Evolutionary conservation across 106 monocot genomes (phyloP).

Genomic region (Dendrobium catenatum): DNA sequence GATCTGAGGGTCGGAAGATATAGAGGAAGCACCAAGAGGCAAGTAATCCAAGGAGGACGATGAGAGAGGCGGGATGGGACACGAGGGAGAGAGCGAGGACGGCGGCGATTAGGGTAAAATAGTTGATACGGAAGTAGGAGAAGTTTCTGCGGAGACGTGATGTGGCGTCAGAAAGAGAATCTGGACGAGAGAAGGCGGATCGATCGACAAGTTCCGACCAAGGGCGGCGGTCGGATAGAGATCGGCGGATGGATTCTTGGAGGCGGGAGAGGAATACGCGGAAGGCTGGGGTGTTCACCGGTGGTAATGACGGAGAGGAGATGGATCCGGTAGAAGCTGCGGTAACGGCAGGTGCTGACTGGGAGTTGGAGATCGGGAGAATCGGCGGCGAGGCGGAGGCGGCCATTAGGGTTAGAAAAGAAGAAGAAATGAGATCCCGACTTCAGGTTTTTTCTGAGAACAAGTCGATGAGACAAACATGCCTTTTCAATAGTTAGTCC

Average conservation of each 20-base stretch:
- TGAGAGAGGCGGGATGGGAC: conserved; percentile 30
- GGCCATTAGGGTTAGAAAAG: background rate
- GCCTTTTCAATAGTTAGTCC: no score
- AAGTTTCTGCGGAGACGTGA: conserved; percentile 38
- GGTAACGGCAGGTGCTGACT: no score
- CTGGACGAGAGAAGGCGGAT: conserved; percentile 34
- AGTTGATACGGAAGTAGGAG: conserved; percentile 41
- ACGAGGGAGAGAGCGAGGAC: conserved; percentile 36
- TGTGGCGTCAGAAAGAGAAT: conserved; percentile 23
- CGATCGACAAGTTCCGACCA: conserved; percentile 45
- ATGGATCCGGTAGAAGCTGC: background rate
- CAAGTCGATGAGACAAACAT: no score
- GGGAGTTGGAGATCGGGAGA: conserved; percentile 7
- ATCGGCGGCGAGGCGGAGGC: conserved; percentile 5
- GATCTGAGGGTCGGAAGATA: conserved; percentile 38
- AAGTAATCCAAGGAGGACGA: conserved; percentile 31
- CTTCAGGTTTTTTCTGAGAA: background rate
- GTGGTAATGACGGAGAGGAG: background rate
- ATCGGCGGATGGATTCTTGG: conserved; percentile 29
- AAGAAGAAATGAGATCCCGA: background rate
- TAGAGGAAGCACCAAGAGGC: conserved; percentile 43
- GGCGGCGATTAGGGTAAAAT: conserved; percentile 25
- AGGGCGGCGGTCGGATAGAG: conserved; percentile 38
- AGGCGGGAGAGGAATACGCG: conserved; percentile 22
- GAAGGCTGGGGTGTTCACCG: conserved; percentile 3